A percentile compares a stretch with the other conserved stretches of the same genome.
Evolutionary conservation across 2,329 filamentous ascomycete species (phyloP).

Genomic region (Neospermospora avenae): DNA sequence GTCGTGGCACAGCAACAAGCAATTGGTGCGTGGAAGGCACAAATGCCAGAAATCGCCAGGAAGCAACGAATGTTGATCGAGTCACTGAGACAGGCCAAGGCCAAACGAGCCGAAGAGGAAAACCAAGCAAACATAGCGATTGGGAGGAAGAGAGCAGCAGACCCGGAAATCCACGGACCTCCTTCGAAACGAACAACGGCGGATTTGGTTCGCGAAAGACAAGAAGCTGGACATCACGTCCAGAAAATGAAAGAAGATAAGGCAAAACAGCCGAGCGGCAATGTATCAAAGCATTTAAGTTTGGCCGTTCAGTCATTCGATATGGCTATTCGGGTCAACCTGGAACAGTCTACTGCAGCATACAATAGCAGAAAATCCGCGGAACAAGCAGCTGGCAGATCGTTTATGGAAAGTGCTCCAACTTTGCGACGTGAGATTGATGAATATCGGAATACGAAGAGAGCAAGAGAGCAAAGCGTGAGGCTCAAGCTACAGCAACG

Average conservation of each 20-base stretch:
- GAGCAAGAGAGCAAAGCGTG: neutral
- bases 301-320: neutral
- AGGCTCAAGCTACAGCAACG: neutral
- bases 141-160: slow-evolving; percentile 2
- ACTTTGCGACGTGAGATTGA: neutral
- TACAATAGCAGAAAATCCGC: neutral
- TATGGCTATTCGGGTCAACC: neutral
- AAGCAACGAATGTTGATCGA: neutral
- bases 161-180: neutral
- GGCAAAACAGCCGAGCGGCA: neutral
- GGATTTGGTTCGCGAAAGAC: neutral
- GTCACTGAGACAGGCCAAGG: neutral
- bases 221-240: neutral
- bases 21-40: neutral
- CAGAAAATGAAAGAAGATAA: neutral
- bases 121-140: neutral
- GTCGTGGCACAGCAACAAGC: neutral
- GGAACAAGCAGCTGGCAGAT: neutral
- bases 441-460: neutral
- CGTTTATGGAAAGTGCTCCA: neutral
- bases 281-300: neutral
- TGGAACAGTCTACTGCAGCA: neutral
- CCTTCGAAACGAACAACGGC: neutral
- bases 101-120: neutral
- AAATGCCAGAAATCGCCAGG: neutral